Conservation (phyloP, 108 stramenopile genomes). For the Cafeteria roenbergensis region DNA sequence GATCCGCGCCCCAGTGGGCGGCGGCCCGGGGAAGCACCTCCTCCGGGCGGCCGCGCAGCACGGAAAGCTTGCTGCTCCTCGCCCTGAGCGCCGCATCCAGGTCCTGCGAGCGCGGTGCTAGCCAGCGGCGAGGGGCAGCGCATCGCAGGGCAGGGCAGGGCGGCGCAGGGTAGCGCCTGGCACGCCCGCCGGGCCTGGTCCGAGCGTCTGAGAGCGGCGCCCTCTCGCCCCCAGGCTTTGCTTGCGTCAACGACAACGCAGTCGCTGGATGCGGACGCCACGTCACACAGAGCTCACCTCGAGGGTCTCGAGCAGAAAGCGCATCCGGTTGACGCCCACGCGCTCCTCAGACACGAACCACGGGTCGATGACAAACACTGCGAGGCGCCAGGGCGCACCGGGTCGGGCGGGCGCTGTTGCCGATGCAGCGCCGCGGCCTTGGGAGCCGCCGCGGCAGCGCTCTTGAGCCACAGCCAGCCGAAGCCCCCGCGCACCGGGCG, state of each 20-base stretch:
- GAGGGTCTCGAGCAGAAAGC: constrained; percentile 69
- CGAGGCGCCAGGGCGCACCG: not conserved
- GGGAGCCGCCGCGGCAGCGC: no score
- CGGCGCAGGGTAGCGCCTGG: no score
- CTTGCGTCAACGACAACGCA: not conserved
- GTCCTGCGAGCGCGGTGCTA: not conserved
- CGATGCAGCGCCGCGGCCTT: not conserved
- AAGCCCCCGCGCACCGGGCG: no score
- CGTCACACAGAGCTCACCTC: constrained; percentile 33
- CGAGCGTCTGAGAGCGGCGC: no score
- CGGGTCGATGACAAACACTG: constrained; percentile 63
- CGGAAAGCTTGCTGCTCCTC: constrained; percentile 48
- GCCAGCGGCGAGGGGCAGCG: no score
- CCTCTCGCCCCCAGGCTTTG: no score
- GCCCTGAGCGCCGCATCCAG: constrained; percentile 11
- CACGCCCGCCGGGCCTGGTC: no score
- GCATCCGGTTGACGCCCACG: constrained; percentile 41
- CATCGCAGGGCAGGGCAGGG: no score
- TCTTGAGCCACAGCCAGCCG: no score
- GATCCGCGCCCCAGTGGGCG: constrained; percentile 47
- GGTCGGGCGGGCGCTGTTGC: not conserved
- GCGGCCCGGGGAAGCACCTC: constrained; percentile 52
- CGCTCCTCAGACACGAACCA: constrained; percentile 41
- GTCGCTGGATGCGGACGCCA: not conserved
- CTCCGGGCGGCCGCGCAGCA: constrained; percentile 61